A percentile compares a stretch with the other conserved stretches of the same genome.
These are phyloP conservation scores for Aspergillus fumigatiaffinis DNA, from an alignment of 2,329 filamentous ascomycete genomes.

Conservation along the genomic window DNA sequence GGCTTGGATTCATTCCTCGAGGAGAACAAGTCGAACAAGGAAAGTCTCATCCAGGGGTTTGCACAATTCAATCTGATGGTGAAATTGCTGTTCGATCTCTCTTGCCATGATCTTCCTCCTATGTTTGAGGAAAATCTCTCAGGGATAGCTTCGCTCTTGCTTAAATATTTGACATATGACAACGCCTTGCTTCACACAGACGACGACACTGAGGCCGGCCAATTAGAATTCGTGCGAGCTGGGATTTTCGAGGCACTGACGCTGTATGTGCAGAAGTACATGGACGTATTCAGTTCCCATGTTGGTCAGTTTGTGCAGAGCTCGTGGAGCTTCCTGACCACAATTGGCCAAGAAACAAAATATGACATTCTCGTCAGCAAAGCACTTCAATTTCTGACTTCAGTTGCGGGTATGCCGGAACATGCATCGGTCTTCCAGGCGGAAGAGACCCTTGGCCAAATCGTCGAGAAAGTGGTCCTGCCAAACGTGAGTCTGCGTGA, in stretches of 20 bases:
- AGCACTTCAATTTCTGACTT: slow-evolving; percentile 89
- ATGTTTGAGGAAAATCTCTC: slow-evolving; percentile 87
- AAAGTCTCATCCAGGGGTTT: slow-evolving; percentile 71
- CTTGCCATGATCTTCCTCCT: slow-evolving; percentile 92
- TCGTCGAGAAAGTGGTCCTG: slow-evolving; percentile 92
- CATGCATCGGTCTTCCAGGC: slow-evolving; percentile 86
- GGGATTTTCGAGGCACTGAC: slow-evolving; percentile 90
- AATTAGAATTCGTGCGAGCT: slow-evolving; percentile 81
- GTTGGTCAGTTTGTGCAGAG: slow-evolving; percentile 81
- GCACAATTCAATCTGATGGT: slow-evolving; percentile 82
- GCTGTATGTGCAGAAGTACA: slow-evolving; percentile 89
- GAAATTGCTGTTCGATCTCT: slow-evolving; percentile 92
- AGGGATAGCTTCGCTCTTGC: slow-evolving; percentile 71
- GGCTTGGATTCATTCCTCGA: slow-evolving; percentile 57
- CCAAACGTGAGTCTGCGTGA: slow-evolving; percentile 90
- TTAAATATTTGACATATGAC: slow-evolving; percentile 90
- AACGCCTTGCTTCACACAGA: slow-evolving; percentile 78
- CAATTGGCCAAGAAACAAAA: slow-evolving; percentile 80
- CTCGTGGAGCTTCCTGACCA: slow-evolving; percentile 87
- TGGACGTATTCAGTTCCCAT: slow-evolving; percentile 83
- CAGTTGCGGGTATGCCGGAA: slow-evolving; percentile 71
- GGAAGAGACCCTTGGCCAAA: slow-evolving; percentile 71
- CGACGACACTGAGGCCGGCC: slow-evolving; percentile 84
- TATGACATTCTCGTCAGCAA: slow-evolving; percentile 94
- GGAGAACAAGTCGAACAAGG: slow-evolving; percentile 70